A percentile compares a stretch with the other conserved stretches of the same genome.
phyloP scores from a whole-genome alignment of 176 grass and related monocot genomes.

The Carex pumila region DNA sequence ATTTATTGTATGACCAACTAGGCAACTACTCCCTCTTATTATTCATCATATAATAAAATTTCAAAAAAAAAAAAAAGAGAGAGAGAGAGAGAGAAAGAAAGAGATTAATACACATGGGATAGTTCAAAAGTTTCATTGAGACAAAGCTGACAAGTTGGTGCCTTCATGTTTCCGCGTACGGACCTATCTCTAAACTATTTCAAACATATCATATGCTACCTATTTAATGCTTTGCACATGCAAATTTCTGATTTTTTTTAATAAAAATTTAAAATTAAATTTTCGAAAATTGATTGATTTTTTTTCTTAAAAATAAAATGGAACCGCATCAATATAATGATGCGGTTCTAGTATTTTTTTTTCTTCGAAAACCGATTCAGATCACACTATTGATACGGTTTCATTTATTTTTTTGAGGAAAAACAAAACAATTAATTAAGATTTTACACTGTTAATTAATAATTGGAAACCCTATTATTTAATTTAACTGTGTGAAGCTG shows the following conservation, averaged over 20 bases:
- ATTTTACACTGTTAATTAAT: no score
- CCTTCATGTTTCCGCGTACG: neutral
- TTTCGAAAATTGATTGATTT: no score
- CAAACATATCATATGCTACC: conserved; percentile 1
- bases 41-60: neutral
- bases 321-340: no score
- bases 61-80: neutral
- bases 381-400: no score
- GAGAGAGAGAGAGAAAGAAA: neutral
- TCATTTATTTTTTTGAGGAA: no score
- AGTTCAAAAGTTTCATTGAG: neutral
- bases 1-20: neutral
- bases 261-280: no score
- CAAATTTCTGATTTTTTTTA: neutral
- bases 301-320: no score
- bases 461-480: neutral
- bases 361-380: no score
- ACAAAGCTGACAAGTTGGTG: conserved; percentile 2
- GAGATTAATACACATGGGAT: neutral
- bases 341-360: no score
- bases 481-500: neutral
- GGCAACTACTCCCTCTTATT: neutral
- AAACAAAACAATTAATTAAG: no score
- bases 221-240: conserved; percentile 6
- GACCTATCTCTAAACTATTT: neutral